Base-by-base conservation (phyloP, 169 alveolate species). In the Babesia bigemina region DNA sequence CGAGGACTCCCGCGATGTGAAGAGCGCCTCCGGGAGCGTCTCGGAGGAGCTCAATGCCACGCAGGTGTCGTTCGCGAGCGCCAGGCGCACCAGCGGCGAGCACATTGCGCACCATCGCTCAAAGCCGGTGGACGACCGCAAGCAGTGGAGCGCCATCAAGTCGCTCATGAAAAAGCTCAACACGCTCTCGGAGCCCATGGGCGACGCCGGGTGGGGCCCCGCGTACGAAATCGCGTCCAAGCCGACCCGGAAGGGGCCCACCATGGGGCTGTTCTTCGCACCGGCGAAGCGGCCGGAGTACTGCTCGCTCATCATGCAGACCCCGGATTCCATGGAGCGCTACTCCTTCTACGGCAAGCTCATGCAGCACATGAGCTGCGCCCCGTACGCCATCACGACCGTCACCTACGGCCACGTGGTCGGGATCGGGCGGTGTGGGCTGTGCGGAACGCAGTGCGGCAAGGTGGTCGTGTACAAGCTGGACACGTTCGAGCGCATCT, bases 371-470 rank as follows among this genome's bases (percentile, higher is more conserved):
- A 84, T 63, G 55, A 84, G 91, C 28, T 82, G 85, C 33, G 71
- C 82, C 53, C 94, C 94, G 10, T 79, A 81, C 61, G 87, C 91
- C 22, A 82, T 90, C 29, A 90, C 94, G 8, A 86, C 79, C 49
- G 82, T 85, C 45, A 57, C 88, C 26, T 75, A 65, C 59, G 94
- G 94, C 0, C 84, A 86, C 48, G 87, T 90, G 42, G 92, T 83
- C 9, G 94, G 94, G 13, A 90, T 86, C 21, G 94, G 94, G 0
- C 78, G 85, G 60, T 86, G 84, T 0, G 75, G 71, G 24, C 69
- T 86, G 13, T 85, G 89, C 65, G 94, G 92, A 0, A 63, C 89
- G 17, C 94, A 90, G 81, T 84, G 84, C 55, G 94, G 94, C 0
- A 79, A 57, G 69, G 75, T 90, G 21, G 44, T 90, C 47, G 71